These are phyloP conservation scores for Syzygium malaccense DNA, from an alignment of 441 rosid species.

Conservation along the genomic window DNA sequence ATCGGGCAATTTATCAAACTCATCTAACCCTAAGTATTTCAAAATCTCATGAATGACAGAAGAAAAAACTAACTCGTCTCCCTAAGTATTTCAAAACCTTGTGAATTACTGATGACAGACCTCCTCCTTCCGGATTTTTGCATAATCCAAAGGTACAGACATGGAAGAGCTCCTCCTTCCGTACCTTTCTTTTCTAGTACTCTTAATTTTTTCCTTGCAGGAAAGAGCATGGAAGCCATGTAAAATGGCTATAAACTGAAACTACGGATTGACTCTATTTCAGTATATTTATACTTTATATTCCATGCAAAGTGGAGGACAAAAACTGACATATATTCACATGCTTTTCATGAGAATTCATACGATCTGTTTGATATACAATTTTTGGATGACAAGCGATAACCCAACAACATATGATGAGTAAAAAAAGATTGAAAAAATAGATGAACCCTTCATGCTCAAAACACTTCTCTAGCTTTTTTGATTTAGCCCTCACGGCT, in stretches of 20 bases:
- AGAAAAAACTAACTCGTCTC: neutral
- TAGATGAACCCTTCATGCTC: neutral
- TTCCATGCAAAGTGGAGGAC: neutral
- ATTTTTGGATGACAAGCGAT: neutral
- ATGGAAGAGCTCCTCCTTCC: neutral
- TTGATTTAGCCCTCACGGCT: slow-evolving; percentile 6
- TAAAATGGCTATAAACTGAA: neutral
- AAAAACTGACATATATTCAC: neutral
- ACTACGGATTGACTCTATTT: neutral
- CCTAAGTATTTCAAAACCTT: neutral
- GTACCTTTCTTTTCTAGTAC: too few species aligned
- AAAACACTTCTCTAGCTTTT: neutral
- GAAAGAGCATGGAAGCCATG: neutral
- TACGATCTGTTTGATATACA: neutral
- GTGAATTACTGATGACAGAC: neutral
- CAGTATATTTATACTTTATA: neutral
- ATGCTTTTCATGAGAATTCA: neutral
- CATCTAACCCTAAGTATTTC: neutral
- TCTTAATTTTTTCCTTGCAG: neutral
- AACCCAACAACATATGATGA: neutral
- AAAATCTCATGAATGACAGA: neutral
- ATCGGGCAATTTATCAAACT: neutral
- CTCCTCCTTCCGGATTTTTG: neutral
- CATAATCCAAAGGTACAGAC: neutral
- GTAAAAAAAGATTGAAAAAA: neutral